Conservation (phyloP, 495 filamentous ascomycete genomes). For the Glutinoglossum americanum region DNA sequence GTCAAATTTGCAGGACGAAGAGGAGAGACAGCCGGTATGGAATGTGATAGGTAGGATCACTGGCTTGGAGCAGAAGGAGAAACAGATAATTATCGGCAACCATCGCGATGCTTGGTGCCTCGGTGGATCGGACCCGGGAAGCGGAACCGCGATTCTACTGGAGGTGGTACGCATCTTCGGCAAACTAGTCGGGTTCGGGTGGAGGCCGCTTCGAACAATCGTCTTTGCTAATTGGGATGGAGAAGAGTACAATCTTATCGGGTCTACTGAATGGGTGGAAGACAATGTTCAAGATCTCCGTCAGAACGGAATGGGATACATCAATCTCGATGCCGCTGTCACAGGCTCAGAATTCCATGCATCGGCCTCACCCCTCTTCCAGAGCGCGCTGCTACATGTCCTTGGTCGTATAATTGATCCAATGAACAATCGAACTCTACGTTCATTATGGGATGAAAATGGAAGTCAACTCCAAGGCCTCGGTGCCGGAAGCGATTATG, state of each 20-base stretch:
- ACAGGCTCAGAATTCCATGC: constrained; percentile 52
- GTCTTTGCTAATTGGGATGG: constrained; percentile 93
- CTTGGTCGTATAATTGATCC: constrained; percentile 58
- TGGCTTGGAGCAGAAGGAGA: constrained; percentile 64
- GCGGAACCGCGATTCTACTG: constrained; percentile 75
- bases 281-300: constrained; percentile 34
- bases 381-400: constrained; percentile 44
- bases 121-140: constrained; percentile 66
- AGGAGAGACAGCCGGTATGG: constrained; percentile 63
- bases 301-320: constrained; percentile 49
- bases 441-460: constrained; percentile 51
- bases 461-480: constrained; percentile 37
- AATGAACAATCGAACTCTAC: constrained; percentile 45
- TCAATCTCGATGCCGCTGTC: constrained; percentile 83
- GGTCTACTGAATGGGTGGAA: constrained; percentile 89
- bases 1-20: constrained; percentile 74
- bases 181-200: constrained; percentile 48
- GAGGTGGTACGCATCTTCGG: constrained; percentile 74
- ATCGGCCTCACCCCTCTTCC: constrained; percentile 55
- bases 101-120: constrained; percentile 90
- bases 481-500: constrained; percentile 70
- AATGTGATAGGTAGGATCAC: constrained; percentile 68
- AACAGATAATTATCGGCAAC: constrained; percentile 78
- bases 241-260: constrained; percentile 81
- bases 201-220: constrained; percentile 82